phyloP scores from a whole-genome alignment of 345 rosid genomes.

The Jatropha curcas region DNA sequence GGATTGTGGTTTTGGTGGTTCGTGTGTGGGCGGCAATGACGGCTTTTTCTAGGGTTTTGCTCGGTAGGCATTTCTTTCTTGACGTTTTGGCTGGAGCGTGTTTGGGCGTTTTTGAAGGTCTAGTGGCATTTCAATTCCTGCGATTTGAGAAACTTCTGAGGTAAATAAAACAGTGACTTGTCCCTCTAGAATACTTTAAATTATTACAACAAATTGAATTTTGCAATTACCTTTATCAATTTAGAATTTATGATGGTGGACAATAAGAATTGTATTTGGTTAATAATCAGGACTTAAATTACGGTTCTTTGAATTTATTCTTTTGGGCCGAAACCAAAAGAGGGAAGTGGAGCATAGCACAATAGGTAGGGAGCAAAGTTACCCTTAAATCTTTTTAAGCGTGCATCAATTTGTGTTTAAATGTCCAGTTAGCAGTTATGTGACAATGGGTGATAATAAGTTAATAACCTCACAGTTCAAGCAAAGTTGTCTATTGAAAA shows the following conservation, averaged over 20 bases:
- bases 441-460: neutral
- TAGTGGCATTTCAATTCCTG: constrained; percentile 34
- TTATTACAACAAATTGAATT: neutral
- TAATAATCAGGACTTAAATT: too few relatives aligned
- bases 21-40: constrained; percentile 73
- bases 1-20: constrained; percentile 30
- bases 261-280: too few relatives aligned
- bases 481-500: neutral
- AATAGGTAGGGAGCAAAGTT: too few relatives aligned
- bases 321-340: too few relatives aligned
- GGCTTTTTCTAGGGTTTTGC: constrained; percentile 69
- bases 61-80: constrained; percentile 71
- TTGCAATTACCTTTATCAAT: neutral
- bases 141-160: constrained; percentile 24
- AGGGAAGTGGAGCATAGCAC: too few relatives aligned
- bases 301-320: too few relatives aligned
- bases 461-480: neutral
- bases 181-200: neutral
- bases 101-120: constrained; percentile 65
- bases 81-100: constrained; percentile 74
- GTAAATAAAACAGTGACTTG: constrained; percentile 3
- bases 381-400: too few relatives aligned
- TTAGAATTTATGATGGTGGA: too few relatives aligned
- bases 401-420: neutral
- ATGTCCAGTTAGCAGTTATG: neutral